These are phyloP conservation scores for Phytophthora pisi DNA, from an alignment of 352 stramenopile species.

Conservation along the genomic window DNA sequence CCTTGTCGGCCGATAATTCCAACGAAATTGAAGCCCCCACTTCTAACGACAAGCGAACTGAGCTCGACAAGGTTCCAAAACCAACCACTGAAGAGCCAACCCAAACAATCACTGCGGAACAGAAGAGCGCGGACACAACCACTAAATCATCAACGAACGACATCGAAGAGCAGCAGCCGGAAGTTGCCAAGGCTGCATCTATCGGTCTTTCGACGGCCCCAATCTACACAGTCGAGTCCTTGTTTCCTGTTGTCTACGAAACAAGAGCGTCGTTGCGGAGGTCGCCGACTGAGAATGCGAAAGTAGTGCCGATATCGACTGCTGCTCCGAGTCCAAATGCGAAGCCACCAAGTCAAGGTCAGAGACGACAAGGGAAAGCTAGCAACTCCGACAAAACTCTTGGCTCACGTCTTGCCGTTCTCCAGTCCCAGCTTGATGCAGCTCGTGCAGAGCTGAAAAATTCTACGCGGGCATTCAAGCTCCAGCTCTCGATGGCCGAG, in stretches of 20 bases:
- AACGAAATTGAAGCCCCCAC: background rate
- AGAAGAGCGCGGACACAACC: background rate
- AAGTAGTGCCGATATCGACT: slow-evolving; percentile 3
- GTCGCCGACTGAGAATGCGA: background rate
- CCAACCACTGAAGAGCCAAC: background rate
- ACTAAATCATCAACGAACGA: background rate
- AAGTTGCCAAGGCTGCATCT: too few relatives aligned
- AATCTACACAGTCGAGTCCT: slow-evolving; percentile 41
- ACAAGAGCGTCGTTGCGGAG: background rate
- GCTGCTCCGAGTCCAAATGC: background rate
- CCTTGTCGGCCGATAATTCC: background rate
- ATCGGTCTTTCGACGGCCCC: too few relatives aligned
- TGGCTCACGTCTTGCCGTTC: slow-evolving; percentile 8
- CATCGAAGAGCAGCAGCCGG: background rate
- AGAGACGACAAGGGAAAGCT: slow-evolving; percentile 1
- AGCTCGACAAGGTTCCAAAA: background rate
- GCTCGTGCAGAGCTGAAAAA: slow-evolving; percentile 23
- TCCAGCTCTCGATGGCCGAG: slow-evolving; percentile 46
- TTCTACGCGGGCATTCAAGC: slow-evolving; percentile 25
- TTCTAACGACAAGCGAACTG: too few relatives aligned
- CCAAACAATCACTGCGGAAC: background rate
- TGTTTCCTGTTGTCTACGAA: slow-evolving; percentile 56
- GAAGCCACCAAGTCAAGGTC: background rate
- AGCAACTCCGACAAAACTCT: slow-evolving; percentile 1
- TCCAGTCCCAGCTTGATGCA: slow-evolving; percentile 26